These are phyloP conservation scores for Hippophae gyantsensis DNA, from an alignment of 306 rosid genomes.

Conservation along the genomic window DNA sequence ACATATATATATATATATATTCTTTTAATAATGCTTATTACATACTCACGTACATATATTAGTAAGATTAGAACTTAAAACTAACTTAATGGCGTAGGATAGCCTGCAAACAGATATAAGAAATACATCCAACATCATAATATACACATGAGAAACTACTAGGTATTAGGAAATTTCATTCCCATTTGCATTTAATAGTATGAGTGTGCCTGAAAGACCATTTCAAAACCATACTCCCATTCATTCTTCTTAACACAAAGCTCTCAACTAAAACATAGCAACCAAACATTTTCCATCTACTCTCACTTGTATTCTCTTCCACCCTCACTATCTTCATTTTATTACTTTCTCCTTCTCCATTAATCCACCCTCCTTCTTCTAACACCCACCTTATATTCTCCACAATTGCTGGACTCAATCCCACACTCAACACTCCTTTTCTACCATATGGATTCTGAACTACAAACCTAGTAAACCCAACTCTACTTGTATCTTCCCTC, in stretches of 20 bases:
- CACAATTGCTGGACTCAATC: slow-evolving; percentile 48
- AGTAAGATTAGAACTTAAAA: no score
- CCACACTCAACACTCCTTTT: slow-evolving; percentile 24
- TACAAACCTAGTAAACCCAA: slow-evolving; percentile 54
- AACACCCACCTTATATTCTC: slow-evolving; percentile 30
- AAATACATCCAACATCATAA: no score
- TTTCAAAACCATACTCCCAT: slow-evolving; percentile 44
- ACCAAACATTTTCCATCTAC: slow-evolving; percentile 44
- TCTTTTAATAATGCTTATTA: no score
- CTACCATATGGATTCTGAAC: slow-evolving; percentile 29
- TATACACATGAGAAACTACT: no score
- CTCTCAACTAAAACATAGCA: slow-evolving; percentile 61
- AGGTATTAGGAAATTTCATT: slow-evolving; percentile 6
- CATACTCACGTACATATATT: no score
- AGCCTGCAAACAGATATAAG: no score
- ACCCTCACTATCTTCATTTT: no score
- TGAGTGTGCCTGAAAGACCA: slow-evolving; percentile 54
- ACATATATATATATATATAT: no score
- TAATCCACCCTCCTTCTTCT: no score
- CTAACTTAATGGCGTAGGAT: no score
- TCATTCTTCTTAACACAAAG: slow-evolving; percentile 45
- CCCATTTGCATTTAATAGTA: slow-evolving; percentile 48
- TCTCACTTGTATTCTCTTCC: slow-evolving; percentile 5
- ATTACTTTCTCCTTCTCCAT: no score
- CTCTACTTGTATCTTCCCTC: slow-evolving; percentile 26